These are phyloP conservation scores for Colletotrichum horii DNA, from an alignment of 2,329 filamentous ascomycete species.

Conservation along the genomic window DNA sequence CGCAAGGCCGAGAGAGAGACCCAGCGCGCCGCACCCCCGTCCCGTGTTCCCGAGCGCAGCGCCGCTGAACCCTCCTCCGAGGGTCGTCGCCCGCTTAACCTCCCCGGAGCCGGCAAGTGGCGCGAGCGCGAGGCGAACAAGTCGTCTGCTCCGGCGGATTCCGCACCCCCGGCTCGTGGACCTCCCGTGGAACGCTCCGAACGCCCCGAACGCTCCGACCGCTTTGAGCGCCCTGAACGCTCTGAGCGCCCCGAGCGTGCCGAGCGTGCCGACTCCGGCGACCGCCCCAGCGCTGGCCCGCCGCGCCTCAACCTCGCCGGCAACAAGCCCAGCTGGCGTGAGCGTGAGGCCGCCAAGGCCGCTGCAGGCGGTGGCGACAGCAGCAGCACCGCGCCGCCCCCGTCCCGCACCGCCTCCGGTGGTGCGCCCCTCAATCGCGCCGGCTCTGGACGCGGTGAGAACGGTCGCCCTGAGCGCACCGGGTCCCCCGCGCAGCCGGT, in stretches of 20 bases:
- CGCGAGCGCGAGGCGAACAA: conserved; percentile 43
- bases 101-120: conserved; percentile 45
- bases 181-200: conserved; percentile 6
- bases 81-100: conserved; percentile 29
- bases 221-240: conserved; percentile 33
- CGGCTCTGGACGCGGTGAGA: conserved; percentile 47
- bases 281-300: conserved; percentile 48
- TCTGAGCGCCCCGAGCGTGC: conserved; percentile 15
- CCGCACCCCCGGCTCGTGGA: conserved; percentile 30
- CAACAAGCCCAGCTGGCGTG: conserved; percentile 73
- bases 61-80: conserved; percentile 28
- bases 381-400: conserved; percentile 44
- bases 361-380: conserved; percentile 33
- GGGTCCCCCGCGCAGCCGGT: conserved; percentile 45
- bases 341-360: conserved; percentile 66
- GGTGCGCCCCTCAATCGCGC: conserved; percentile 48
- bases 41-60: conserved; percentile 46
- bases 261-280: conserved; percentile 45
- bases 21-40: conserved; percentile 39
- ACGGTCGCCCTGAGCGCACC: conserved; percentile 34
- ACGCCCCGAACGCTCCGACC: conserved; percentile 5
- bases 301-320: conserved; percentile 67
- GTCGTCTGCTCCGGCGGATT: conserved; percentile 36
- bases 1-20: conserved; percentile 70
- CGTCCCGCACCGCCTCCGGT: conserved; percentile 38